A percentile compares a stretch with the other conserved stretches of the same genome.
phyloP scores from a whole-genome alignment of 176 grass and related monocot genomes.

The Carex parvula region DNA sequence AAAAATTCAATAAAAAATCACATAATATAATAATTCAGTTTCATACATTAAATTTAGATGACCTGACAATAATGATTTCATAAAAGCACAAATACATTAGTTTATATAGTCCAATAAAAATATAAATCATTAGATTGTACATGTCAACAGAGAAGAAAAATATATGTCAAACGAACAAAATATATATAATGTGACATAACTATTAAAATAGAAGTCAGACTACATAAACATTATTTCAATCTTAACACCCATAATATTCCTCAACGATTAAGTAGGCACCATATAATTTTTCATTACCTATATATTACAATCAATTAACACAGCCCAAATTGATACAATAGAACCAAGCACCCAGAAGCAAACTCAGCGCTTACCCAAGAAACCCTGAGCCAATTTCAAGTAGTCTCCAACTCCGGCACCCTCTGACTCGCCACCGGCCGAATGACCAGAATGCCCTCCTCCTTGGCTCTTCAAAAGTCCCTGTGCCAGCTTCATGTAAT shows the following conservation, averaged over 20 bases:
- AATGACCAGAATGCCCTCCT: slow-evolving; percentile 32
- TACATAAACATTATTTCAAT: neutral
- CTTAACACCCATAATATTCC: neutral
- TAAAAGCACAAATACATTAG: neutral
- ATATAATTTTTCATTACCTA: neutral
- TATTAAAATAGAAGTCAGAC: neutral
- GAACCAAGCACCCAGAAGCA: neutral
- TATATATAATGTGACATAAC: neutral
- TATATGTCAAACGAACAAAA: neutral
- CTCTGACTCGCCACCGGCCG: neutral
- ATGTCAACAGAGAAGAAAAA: neutral
- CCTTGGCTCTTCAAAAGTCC: slow-evolving; percentile 73
- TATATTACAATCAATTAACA: neutral
- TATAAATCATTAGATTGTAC: neutral
- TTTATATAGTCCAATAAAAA: neutral
- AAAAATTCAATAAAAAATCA: no score
- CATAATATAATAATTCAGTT: neutral
- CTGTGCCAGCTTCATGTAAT: slow-evolving; percentile 69
- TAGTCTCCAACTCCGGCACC: slow-evolving; percentile 48
- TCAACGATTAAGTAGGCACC: neutral
- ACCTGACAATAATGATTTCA: neutral
- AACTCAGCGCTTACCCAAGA: slow-evolving; percentile 75
- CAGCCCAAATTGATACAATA: neutral
- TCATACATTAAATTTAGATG: neutral
- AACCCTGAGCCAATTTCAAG: slow-evolving; percentile 73